phyloP scores from a whole-genome alignment of 1,284 basidiomycete genomes.

The Mycena sp. region DNA sequence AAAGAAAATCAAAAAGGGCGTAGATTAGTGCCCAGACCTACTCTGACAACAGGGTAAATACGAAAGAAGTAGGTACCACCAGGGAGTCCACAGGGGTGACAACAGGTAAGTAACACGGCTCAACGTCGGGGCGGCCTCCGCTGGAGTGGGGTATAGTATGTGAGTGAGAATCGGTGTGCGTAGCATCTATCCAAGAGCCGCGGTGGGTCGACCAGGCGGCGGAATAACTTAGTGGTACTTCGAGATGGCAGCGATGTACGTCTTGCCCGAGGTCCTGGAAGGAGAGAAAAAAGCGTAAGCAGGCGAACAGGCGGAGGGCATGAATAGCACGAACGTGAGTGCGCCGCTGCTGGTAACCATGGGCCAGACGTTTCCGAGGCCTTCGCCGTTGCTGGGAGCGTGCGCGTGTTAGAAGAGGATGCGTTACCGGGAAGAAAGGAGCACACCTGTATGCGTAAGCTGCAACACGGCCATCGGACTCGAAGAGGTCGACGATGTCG shows the following conservation, averaged over 20 bases:
- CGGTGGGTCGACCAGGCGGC: slow-evolving; percentile 31
- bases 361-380: slow-evolving; percentile 54
- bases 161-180: background rate
- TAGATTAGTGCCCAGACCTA: too few species aligned
- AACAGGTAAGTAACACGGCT: too few species aligned
- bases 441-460: slow-evolving; percentile 51
- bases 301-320: background rate
- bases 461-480: slow-evolving; percentile 45
- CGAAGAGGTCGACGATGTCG: slow-evolving; percentile 47
- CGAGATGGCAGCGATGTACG: slow-evolving; percentile 51
- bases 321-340: slow-evolving; percentile 43
- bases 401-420: slow-evolving; percentile 31
- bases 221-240: slow-evolving; percentile 36
- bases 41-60: background rate
- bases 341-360: slow-evolving; percentile 42
- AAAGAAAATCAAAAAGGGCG: background rate
- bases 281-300: slow-evolving; percentile 35
- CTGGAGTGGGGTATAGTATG: slow-evolving; percentile 2
- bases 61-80: too few species aligned
- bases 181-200: background rate
- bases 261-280: slow-evolving; percentile 48
- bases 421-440: background rate
- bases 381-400: slow-evolving; percentile 21
- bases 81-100: too few species aligned
- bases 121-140: too few species aligned